Evolutionary conservation across 306 rosid genomes (phyloP).

Genomic region (Inga laurina): DNA sequence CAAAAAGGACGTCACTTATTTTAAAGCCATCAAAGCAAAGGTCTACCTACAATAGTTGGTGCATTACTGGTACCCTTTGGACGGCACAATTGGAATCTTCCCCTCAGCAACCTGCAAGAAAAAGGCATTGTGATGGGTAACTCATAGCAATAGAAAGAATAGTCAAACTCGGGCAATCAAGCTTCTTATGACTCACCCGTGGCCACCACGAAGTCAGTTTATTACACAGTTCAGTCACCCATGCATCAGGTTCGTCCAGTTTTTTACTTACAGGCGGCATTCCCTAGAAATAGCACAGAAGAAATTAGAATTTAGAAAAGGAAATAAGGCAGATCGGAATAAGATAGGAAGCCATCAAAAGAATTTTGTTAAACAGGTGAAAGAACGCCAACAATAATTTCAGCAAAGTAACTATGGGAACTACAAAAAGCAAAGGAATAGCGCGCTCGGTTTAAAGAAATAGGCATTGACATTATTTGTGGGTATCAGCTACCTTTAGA

Average conservation of each 20-base stretch:
- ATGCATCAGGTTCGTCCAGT: slow-evolving; percentile 62
- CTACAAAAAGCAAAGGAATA: not conserved
- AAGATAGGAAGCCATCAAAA: slow-evolving; percentile 19
- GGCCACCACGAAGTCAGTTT: slow-evolving; percentile 87
- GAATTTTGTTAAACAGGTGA: not conserved
- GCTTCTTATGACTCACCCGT: slow-evolving; percentile 61
- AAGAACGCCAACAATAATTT: not conserved
- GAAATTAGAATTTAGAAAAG: not conserved
- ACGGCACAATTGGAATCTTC: slow-evolving; percentile 67
- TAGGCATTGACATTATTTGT: not conserved
- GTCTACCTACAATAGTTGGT: slow-evolving; percentile 3
- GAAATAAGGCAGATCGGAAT: slow-evolving; percentile 11
- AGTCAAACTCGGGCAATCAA: not conserved
- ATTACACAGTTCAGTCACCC: slow-evolving; percentile 83
- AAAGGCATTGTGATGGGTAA: not conserved
- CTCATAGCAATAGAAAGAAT: slow-evolving; percentile 16
- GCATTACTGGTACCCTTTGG: slow-evolving; percentile 63
- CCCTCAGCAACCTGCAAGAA: slow-evolving; percentile 86
- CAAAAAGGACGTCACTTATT: slow-evolving; percentile 30
- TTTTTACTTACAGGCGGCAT: slow-evolving; percentile 69
- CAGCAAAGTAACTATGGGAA: too few species aligned
- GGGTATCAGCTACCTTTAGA: slow-evolving; percentile 61
- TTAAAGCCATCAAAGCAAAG: not conserved
- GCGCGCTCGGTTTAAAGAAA: not conserved
- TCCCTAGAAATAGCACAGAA: slow-evolving; percentile 49